Evolutionary conservation across 2,329 filamentous ascomycete genomes (phyloP), one percentile per base, ranked within the genome.

Genomic region (Apiospora sp.): DNA sequence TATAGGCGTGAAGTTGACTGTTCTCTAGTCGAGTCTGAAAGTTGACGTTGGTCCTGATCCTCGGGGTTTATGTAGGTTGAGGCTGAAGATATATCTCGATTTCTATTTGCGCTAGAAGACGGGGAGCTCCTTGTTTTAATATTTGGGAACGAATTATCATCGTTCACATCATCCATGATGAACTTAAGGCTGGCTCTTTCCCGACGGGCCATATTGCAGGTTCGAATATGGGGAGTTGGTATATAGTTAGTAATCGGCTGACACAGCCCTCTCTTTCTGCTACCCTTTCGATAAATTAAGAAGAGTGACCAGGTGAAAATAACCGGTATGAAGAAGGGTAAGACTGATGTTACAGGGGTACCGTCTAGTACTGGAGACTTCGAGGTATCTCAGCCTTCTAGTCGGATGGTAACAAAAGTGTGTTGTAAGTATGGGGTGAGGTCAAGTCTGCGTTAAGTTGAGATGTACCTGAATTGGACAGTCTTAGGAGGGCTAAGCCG

Each of bases 151-250:
- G 79, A 79, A 74, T 84, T 82, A 77, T 87, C 86, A 76, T 88
- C 86, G 77, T 87, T 85, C 77, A 84, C 82, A 80, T 89, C 88
- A 80, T 89, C 88, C 85, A 90, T 89, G 79, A 90, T 90, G 78
- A 87, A 87, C 77, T 84, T 85, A 75, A 90, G 84, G 78, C 86
- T 88, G 76, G 87, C 84, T 87, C 51, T 61, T 14, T 43, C 68
- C 37, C 48, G 48, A 41, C 68, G 24, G 19, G 68, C 30, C 68
- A 90, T 89, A 80, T 78, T 70, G 75, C 81, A 83, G 81, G 46
- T n/a, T 34, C 80, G 84, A 41, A 41, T 82, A 78, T 81, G 82
- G 83, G 83, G 82, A 81, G 78, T 77, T 37, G 68, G 27, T 41
- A 58, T 74, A 79, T 78, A 78, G 77, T 77, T 77, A 80, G 78